Percentiles rank a stretch among this genome's conserved stretches.
Conservation (phyloP, 352 stramenopile species). For the Salisapilia sapeloensis region DNA sequence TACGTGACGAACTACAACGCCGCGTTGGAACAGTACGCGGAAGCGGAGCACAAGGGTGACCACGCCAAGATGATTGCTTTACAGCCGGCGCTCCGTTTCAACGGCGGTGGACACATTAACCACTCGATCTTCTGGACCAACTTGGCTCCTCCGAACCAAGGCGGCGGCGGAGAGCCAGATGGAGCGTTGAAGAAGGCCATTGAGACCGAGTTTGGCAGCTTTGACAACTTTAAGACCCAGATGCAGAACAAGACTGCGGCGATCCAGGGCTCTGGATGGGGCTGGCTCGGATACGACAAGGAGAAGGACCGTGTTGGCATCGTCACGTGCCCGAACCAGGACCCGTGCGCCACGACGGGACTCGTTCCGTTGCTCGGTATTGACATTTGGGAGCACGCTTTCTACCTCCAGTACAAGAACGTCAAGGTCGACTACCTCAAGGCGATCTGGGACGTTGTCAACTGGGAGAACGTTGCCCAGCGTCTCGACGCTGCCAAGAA, state of each 20-base stretch:
- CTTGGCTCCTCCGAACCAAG: conserved; percentile 58
- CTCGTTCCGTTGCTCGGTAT: conserved; percentile 94
- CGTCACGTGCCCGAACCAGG: conserved; percentile 88
- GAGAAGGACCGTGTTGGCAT: conserved; percentile 76
- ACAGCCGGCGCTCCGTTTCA: conserved; percentile 92
- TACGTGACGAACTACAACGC: conserved; percentile 96
- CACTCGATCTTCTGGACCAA: conserved; percentile 99
- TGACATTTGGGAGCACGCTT: conserved; percentile 96
- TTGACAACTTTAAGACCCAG: conserved; percentile 85
- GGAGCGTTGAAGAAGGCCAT: conserved; percentile 83
- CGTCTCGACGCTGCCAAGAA: conserved; percentile 56
- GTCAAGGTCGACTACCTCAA: conserved; percentile 91
- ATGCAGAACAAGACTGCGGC: conserved; percentile 81
- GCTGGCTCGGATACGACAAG: conserved; percentile 91
- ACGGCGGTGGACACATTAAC: conserved; percentile 96
- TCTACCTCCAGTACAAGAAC: conserved; percentile 96
- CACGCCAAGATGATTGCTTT: conserved; percentile 84
- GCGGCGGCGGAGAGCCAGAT: conserved; percentile 63
- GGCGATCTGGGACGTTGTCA: conserved; percentile 87
- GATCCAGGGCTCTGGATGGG: conserved; percentile 96
- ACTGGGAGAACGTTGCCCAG: conserved; percentile 88
- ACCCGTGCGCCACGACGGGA: conserved; percentile 90
- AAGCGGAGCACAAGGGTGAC: conserved; percentile 76
- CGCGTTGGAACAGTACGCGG: conserved; percentile 86
- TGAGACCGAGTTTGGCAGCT: conserved; percentile 81